Conservation (phyloP, 1,284 basidiomycete species). For the Fomitopsis palustris region DNA sequence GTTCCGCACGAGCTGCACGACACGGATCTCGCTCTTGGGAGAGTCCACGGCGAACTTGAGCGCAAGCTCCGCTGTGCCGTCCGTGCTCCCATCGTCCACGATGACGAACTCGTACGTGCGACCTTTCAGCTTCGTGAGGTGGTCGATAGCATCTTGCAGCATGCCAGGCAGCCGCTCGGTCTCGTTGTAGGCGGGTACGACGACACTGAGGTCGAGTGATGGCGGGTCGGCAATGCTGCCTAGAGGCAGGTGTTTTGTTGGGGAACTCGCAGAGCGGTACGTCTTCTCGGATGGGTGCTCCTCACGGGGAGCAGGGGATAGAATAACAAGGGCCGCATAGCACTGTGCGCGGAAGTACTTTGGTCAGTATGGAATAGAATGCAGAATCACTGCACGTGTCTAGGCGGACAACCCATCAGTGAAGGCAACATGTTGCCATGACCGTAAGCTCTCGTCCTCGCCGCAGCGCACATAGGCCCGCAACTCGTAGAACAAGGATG, state of each 20-base stretch:
- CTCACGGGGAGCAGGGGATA: conserved; percentile 64
- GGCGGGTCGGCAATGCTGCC: conserved; percentile 50
- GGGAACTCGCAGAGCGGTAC: conserved; percentile 53
- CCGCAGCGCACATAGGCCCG: conserved; percentile 57
- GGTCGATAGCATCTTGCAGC: conserved; percentile 71
- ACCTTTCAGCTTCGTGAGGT: conserved; percentile 36
- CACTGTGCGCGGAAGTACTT: conserved; percentile 35
- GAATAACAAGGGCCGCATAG: conserved; percentile 59
- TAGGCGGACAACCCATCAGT: conserved; percentile 29
- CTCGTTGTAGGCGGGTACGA: conserved; percentile 93
- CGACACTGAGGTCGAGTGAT: conserved; percentile 68
- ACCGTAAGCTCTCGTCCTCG: conserved; percentile 61
- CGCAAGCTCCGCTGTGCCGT: conserved; percentile 68
- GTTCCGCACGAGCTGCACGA: conserved; percentile 78
- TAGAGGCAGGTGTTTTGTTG: conserved; percentile 46
- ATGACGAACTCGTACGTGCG: conserved; percentile 79
- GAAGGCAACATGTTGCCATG: conserved; percentile 33
- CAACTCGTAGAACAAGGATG: conserved; percentile 90
- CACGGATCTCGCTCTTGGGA: conserved; percentile 57
- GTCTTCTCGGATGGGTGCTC: conserved; percentile 63
- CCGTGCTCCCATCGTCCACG: conserved; percentile 86
- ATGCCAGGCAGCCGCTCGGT: conserved; percentile 74
- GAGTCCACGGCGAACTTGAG: conserved; percentile 62
- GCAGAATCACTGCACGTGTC: conserved; percentile 6
- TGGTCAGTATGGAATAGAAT: conserved; percentile 18